Conservation (phyloP, 306 rosid genomes). For the Hippophae gyantsensis region DNA sequence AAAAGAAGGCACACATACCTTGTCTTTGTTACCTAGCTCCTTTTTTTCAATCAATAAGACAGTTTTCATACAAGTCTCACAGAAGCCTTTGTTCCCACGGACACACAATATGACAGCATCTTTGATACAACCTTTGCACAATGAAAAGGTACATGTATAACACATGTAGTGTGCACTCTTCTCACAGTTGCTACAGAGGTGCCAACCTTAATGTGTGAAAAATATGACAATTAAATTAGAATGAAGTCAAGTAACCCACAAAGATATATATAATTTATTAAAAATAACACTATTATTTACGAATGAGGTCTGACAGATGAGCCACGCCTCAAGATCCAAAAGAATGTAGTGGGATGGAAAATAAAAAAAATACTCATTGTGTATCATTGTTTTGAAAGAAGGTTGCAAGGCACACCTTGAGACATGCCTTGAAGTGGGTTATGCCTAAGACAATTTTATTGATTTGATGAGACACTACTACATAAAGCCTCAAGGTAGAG, state of each 20-base stretch:
- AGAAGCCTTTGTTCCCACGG: conserved; percentile 89
- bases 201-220: conserved; percentile 67
- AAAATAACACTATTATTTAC: too few relatives aligned
- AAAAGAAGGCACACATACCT: conserved; percentile 32
- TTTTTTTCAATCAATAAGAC: conserved; percentile 80
- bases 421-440: too few relatives aligned
- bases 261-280: not conserved
- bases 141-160: conserved; percentile 84
- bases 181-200: conserved; percentile 91
- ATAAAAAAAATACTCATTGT: too few relatives aligned
- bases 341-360: too few relatives aligned
- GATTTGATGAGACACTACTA: too few relatives aligned
- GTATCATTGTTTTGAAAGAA: too few relatives aligned
- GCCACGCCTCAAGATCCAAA: too few relatives aligned
- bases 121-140: conserved; percentile 93
- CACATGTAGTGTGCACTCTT: conserved; percentile 86
- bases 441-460: too few relatives aligned
- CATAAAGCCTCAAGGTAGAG: too few relatives aligned
- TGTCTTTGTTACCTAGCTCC: conserved; percentile 48
- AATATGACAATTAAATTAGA: conserved; percentile 12
- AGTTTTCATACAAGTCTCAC: conserved; percentile 90
- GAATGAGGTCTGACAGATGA: too few relatives aligned
- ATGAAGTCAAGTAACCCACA: conserved; percentile 1
- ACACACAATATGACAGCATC: conserved; percentile 65
- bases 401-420: too few relatives aligned